Base-by-base conservation (phyloP, 2,329 filamentous ascomycete species). In the Amesomyces nigricolor region DNA sequence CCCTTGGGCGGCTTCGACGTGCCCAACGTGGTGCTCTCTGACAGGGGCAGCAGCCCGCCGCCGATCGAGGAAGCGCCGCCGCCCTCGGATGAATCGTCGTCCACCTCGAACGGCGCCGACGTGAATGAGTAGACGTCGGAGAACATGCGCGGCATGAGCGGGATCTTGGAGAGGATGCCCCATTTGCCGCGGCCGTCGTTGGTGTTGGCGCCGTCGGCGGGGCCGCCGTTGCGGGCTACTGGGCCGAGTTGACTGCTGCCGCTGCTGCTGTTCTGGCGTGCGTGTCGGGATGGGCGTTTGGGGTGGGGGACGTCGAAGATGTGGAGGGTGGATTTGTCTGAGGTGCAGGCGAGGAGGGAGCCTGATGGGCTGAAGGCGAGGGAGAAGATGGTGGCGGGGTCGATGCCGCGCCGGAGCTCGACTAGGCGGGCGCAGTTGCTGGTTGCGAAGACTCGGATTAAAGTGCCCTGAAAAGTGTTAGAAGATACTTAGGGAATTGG, bases 311-410 rank as follows among this genome's bases (percentile, higher is more conserved):
- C 78, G 66, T 97, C 91, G 67, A 96, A 99, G 38, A 99, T 81
- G 71, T 99, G 94, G 10, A 99, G 78, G 0, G 91, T 99, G 5
- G 89, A 91, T 72, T 97, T 99, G 76, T 99, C 94, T 1, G 91
- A 96, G 1, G 92, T 97, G 59, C 91, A 92, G 26, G 94, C 94
- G 10, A 97, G 79, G 67, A 91, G 80, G 43, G 79, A 82, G 50
- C 87, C 88, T 0, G 85, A 85, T 0, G 91, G 91, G 17, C 89
- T 95, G 69, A 99, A 94, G 10, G 87, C 86, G 10, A 99, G 77
- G 2, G 89, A 92, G 72, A 89, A 96, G 62, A 97, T 88, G 52
- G 85, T 84, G 14, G 94, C 91, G 37, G 85, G 87, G 66, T 99
- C 94, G 47, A 95, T 86, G 42, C 94, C 94, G 35, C 94, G 85